Base-by-base conservation (phyloP, 805 yeast species). In the Zygosaccharomyces gambellarensis region DNA sequence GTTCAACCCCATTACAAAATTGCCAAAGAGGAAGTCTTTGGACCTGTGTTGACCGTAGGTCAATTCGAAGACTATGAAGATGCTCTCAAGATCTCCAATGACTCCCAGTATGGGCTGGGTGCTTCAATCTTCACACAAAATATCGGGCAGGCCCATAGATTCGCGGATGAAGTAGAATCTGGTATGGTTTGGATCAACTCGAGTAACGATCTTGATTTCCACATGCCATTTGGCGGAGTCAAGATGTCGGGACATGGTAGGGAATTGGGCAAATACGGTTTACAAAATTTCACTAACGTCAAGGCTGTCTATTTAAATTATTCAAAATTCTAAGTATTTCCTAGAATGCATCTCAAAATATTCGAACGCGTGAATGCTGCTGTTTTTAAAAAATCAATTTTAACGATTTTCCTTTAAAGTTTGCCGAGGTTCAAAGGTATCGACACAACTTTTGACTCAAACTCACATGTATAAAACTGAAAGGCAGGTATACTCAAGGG, bases 291-390 rank as follows among this genome's bases (percentile, higher is more conserved):
- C 67, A 82, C 86, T 10, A 80, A 79, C 57, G 82, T 81, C 48
- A 83, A 82, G 65, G 82, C 87, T 29, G 76, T 82, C 49, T 87
- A 85, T 59, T 83, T 90, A 53, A 87, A 86, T 71, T 65, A 85
- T 57, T 77, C 74, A 4, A 65, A 63, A 10, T 17, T 42, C n/a
- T 42, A 27, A 42, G n/a, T 14, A 29, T 17, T 32, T 32, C 14
- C 14, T 34, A 14, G 14, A 9, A 21, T 14, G 19, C 19, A 17
- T 34, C 4, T 34, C 6, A 14, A 17, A 34, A 14, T 19, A 34
- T 9, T 34, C 11, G 38, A 34, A 34, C 38, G 10, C 22, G 21
- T 11, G 22, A 17, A 17, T 34, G 5, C 14, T 17, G 7, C 17
- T 17, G 17, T 17, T 17, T 17, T 34, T 6, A 5, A 34, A 21